These are phyloP conservation scores for Lichtheimia ramosa DNA, from an alignment of 371 early-diverging fungal species.

Conservation along the genomic window DNA sequence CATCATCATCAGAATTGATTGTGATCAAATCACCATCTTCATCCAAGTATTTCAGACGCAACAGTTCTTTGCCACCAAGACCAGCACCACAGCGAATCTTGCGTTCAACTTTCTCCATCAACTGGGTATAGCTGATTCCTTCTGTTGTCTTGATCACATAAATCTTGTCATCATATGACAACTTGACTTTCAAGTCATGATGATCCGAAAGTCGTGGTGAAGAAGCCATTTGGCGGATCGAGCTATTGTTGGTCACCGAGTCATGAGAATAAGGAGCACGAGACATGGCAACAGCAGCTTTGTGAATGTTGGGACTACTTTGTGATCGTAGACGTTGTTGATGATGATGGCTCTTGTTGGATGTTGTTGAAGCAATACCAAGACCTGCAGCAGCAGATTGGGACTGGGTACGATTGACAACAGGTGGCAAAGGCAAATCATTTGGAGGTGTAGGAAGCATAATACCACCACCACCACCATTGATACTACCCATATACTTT, in stretches of 20 bases:
- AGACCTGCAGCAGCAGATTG: conserved; percentile 31
- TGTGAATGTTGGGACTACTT: conserved; percentile 68
- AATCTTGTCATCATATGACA: conserved; percentile 83
- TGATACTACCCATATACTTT: conserved; percentile 37
- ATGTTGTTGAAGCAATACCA: conserved; percentile 15
- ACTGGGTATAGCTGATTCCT: conserved; percentile 71
- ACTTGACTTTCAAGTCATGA: conserved; percentile 71
- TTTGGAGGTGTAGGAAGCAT: conserved; percentile 17
- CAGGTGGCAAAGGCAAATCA: conserved; percentile 21
- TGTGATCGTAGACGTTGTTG: conserved; percentile 62
- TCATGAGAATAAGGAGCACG: background rate
- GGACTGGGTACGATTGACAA: conserved; percentile 45
- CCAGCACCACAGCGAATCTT: conserved; percentile 85
- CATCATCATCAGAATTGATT: conserved; percentile 89
- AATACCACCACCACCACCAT: too few relatives aligned
- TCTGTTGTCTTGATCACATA: conserved; percentile 83
- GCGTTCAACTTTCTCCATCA: conserved; percentile 80
- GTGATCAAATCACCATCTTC: conserved; percentile 90
- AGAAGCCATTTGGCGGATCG: conserved; percentile 32
- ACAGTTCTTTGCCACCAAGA: conserved; percentile 35
- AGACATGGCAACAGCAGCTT: conserved; percentile 12
- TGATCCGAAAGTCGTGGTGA: conserved; percentile 21
- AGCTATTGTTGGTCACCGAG: conserved; percentile 7
- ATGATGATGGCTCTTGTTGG: conserved; percentile 19
- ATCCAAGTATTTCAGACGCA: conserved; percentile 86